phyloP scores from a whole-genome alignment of 306 rosid species.

The Astragalus membranaceus region DNA sequence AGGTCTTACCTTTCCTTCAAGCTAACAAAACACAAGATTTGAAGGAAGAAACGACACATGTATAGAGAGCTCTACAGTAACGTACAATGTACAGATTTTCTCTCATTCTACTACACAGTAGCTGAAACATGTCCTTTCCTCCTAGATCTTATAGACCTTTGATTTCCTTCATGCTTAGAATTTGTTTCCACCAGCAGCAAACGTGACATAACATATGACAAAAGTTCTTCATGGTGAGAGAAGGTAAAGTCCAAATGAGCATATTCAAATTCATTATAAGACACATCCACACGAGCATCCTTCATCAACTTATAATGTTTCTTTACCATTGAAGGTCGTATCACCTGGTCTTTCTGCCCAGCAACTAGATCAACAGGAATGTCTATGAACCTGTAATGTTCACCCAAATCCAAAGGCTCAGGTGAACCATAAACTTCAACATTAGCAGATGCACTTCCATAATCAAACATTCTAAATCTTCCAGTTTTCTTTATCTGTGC shows the following conservation, averaged over 20 bases:
- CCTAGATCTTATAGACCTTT: constrained; percentile 29
- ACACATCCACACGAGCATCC: constrained; percentile 50
- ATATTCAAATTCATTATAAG: constrained; percentile 72
- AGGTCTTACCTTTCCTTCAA: constrained; percentile 8
- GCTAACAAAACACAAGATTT: not conserved
- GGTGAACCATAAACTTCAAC: constrained; percentile 56
- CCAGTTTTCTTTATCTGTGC: constrained; percentile 73
- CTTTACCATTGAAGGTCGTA: constrained; percentile 81
- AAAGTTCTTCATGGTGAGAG: constrained; percentile 85
- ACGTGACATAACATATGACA: constrained; percentile 77
- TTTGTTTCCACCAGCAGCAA: constrained; percentile 58
- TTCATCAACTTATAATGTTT: constrained; percentile 76
- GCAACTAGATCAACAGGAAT: constrained; percentile 89
- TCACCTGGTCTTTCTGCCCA: constrained; percentile 77
- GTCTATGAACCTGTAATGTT: constrained; percentile 49
- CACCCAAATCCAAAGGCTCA: constrained; percentile 71
- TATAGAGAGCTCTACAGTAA: not conserved
- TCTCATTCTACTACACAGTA: not conserved
- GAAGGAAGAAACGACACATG: constrained; percentile 13
- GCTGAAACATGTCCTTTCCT: constrained; percentile 29
- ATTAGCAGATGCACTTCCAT: constrained; percentile 56
- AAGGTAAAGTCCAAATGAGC: constrained; percentile 96
- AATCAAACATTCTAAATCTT: constrained; percentile 70
- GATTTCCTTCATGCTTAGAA: constrained; percentile 26
- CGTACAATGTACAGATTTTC: not conserved